These are phyloP conservation scores for Nephromyces sp. DNA, from an alignment of 169 alveolate genomes.

Conservation along the genomic window DNA sequence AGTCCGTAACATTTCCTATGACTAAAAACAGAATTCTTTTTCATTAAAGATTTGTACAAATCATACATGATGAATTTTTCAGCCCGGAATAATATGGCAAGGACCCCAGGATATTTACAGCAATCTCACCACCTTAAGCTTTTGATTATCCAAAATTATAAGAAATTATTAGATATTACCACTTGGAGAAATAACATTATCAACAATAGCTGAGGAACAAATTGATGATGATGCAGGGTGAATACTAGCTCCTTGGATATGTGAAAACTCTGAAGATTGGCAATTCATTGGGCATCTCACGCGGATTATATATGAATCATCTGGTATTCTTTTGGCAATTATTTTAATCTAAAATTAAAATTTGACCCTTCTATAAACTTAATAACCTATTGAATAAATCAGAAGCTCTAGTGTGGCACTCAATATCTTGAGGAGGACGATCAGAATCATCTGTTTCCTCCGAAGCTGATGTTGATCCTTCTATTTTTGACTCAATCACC, in stretches of 20 bases:
- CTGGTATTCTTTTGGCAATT: conserved; percentile 21
- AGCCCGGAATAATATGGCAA: not conserved
- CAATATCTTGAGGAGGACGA: conserved; percentile 62
- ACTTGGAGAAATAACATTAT: conserved; percentile 64
- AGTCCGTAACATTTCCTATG: no score
- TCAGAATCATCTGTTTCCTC: no score
- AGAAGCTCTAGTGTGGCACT: conserved; percentile 63
- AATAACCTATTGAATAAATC: conserved; percentile 49
- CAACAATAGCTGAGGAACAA: conserved; percentile 72
- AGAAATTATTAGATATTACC: conserved; percentile 31
- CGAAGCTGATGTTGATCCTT: conserved; percentile 36
- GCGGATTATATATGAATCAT: conserved; percentile 2
- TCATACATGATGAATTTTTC: not conserved
- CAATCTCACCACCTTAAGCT: not conserved
- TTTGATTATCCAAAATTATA: not conserved
- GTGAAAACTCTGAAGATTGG: conserved; percentile 36
- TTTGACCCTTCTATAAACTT: not conserved
- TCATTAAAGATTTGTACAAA: no score
- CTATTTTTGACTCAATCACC: conserved; percentile 27
- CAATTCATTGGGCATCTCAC: conserved; percentile 53
- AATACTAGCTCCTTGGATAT: conserved; percentile 39
- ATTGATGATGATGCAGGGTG: conserved; percentile 72
- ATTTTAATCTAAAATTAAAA: no score
- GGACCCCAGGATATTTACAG: not conserved
- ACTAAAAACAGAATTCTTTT: no score